Base-by-base conservation (phyloP, 352 stramenopile species). In the Phytopythium delawarense region DNA sequence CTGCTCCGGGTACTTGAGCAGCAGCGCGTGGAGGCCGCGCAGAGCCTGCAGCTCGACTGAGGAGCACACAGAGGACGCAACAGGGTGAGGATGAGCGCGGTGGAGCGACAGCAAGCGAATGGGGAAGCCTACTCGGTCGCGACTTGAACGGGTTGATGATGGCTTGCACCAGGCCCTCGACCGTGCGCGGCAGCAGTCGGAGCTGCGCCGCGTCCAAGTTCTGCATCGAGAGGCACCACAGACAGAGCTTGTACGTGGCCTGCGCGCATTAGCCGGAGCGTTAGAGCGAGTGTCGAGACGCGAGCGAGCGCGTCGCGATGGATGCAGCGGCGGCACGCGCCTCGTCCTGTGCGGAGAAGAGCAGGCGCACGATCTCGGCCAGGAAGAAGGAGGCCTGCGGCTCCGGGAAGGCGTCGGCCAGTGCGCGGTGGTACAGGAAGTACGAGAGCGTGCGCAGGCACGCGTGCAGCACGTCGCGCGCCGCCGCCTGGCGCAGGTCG, bases 101-200 rank as follows among this genome's bases (percentile, higher is more conserved):
- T 40, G 35, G 35, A 40, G 8, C 35, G 35, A 40, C 35, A 15
- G 12, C 35, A 40, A 13, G 16, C 49, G 15, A 48, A 7, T 23
- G 18, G 57, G 18, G 0, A 6, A 20, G 23, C n/a, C 25, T 79
- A 87, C 79, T 89, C 39, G 67, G 58, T 21, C 82, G 78, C 0
- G 82, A 88, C 66, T 88, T 78, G 61, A 91, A 89, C 12, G 82
- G 78, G 48, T 89, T 91, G 34, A 88, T 70, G 25, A 89, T 81
- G 9, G 82, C 82, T 44, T 88, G 82, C 11, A 91, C 69, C 57
- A 89, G 59, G 12, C 67, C 75, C 63, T 89, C 82, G n/a, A 89
- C 65, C 9, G 76, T 86, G 20, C 74, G 73, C 16, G 71, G 66
- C 12, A 91, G 60, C 11, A 80, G 75, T 5, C 71, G 72, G 55